Evolutionary conservation across 306 rosid species (phyloP), one percentile per base, ranked within the genome.

Genomic region (Citrullus colocynthis): DNA sequence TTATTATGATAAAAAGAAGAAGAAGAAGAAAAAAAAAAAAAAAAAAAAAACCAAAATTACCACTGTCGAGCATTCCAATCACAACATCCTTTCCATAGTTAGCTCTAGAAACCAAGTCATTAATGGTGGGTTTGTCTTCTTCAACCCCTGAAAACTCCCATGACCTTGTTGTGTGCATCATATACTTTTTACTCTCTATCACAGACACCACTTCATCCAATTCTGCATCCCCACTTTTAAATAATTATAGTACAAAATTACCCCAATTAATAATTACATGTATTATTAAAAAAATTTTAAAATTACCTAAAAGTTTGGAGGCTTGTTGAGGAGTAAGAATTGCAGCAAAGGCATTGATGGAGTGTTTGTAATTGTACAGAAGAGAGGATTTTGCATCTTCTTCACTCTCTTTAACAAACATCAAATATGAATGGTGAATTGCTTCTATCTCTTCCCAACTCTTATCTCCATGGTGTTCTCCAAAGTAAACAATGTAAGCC

Each of bases 281-380:
- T 45, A 1, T 45, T 45, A 7, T 11, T 11, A 45, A 45, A 42
- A 45, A 45, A 45, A 45, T 2, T 0, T 4, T 4, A 3, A 36
- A 36, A 3, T 36, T 21, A 93, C 97, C 97, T 4, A 92, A 89
- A 49, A 95, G 78, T 41, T 79, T 82, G 24, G 89, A 61, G 77
- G 96, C 97, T 87, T 95, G 89, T 34, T 87, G 71, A 6, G 85
- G 82, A 15, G 87, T 81, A 80, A 95, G 98, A n/a, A 91, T 34
- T 4, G 98, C 97, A 10, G 98, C 97, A 72, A 95, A 95, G 87
- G 96, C 98, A 84, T 95, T 95, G 86, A 95, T 79, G 78, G 80
- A 82, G 81, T 86, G 92, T 65, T 89, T 95, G 87, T 95, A 95
- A 59, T 96, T 92, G 85, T 95, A 95, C 76, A 95, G 82, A 82